Base-by-base conservation (phyloP, 2,329 filamentous ascomycete genomes). In the Colletotrichum musicola region DNA sequence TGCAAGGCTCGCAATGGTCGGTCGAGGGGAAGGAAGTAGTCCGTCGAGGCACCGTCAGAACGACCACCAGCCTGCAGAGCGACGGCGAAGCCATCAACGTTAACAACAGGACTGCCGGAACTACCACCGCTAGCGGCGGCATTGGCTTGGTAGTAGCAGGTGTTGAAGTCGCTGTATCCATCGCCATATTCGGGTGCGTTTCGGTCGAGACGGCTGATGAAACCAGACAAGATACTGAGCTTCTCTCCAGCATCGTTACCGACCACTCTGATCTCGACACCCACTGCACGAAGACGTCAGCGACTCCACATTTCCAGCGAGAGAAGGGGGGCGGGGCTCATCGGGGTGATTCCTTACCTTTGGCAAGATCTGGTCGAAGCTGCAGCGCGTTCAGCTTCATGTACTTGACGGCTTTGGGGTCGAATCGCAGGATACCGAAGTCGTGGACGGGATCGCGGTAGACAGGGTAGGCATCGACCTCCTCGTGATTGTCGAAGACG, bases 211-310 rank as follows among this genome's bases (percentile, higher is more conserved):
- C 96, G 91, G 81, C 94, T 97, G 79, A 99, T 99, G 64, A 99
- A 95, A 75, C 96, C 96, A 6, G 96, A 98, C 67, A 99, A 84
- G 74, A 99, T 99, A 84, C 94, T 98, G 73, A 99, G 89, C 82
- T 99, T 99, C 80, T 99, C 96, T 72, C 96, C 96, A 35, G 96
- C 96, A 84, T 99, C 96, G 80, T 99, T 99, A 82, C 96, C 96
- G 6, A 99, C 96, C 1, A 99, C 96, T 73, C 97, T 88, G 73
- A 99, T 98, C 81, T 99, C 96, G 14, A 93, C 90, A 63, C 96
- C 96, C 61, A 99, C 95, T 82, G 64, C 6, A 53, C 22, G 22
- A 30, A 77, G 73, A 25, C 12, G 59, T 70, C 30, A 71, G 66
- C 53, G 30, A 18, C 42, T 58, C 49, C 54, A 56, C 44, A 56